These are phyloP conservation scores for Leccinum subgranulosum DNA, from an alignment of 768 basidiomycete genomes.

Conservation along the genomic window DNA sequence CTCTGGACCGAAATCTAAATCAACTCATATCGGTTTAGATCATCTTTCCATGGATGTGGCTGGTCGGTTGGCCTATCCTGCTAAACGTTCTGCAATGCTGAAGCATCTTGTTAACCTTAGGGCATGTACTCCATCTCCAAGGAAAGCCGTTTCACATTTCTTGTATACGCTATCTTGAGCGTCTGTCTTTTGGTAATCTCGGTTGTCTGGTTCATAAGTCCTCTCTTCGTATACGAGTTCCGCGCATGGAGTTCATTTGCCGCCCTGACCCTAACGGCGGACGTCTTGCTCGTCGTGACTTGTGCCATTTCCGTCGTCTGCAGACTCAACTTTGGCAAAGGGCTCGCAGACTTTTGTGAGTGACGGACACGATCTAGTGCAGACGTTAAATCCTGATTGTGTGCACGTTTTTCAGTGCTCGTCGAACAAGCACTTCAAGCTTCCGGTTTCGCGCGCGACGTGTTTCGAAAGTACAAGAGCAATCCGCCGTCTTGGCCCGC, in stretches of 20 bases:
- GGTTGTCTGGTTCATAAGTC: constrained; percentile 41
- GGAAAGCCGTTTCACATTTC: constrained; percentile 40
- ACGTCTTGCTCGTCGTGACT: constrained; percentile 39
- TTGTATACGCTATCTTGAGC: constrained; percentile 39
- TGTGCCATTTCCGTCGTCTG: constrained; percentile 46
- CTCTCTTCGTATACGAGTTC: constrained; percentile 36
- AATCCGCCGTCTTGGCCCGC: background rate
- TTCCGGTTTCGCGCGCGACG: constrained; percentile 18
- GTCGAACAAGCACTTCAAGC: constrained; percentile 15
- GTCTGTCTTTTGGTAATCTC: constrained; percentile 37
- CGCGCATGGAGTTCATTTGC: constrained; percentile 42
- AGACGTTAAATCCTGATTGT: background rate
- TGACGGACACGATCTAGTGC: background rate
- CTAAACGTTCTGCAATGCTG: background rate
- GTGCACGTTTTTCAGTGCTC: constrained; percentile 1
- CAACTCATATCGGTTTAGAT: constrained; percentile 22
- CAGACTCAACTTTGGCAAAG: constrained; percentile 52
- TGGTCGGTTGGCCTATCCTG: constrained; percentile 31
- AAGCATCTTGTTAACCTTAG: constrained; percentile 24
- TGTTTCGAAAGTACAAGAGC: constrained; percentile 4
- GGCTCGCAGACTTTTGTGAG: constrained; percentile 52
- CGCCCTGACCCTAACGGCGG: constrained; percentile 40
- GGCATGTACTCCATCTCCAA: constrained; percentile 48
- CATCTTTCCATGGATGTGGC: constrained; percentile 45
- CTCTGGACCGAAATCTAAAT: too few relatives aligned